A percentile compares a stretch with the other conserved stretches of the same genome.
Conservation (phyloP, 73 alveolate species). For the Paramecium sonneborni region DNA sequence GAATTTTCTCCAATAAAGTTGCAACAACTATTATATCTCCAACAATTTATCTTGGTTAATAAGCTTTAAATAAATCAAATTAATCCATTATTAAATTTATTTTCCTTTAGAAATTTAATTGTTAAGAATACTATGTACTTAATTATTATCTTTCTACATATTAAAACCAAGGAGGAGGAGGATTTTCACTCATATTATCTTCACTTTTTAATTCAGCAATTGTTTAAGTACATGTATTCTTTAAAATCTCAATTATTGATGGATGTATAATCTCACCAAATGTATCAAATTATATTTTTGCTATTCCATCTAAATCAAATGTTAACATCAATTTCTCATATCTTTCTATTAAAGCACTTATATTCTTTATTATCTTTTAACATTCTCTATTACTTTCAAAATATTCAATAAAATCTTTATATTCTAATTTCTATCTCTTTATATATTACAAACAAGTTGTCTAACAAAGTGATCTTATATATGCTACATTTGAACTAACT, state of each 20-base stretch:
- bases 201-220: slow-evolving; percentile 45
- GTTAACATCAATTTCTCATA: slow-evolving; percentile 44
- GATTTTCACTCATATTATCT: slow-evolving; percentile 29
- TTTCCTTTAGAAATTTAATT: slow-evolving; percentile 59
- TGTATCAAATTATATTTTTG: slow-evolving; percentile 34
- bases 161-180: slow-evolving; percentile 56
- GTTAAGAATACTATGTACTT: neutral
- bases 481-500: slow-evolving; percentile 37
- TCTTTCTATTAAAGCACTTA: slow-evolving; percentile 45
- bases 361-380: slow-evolving; percentile 49
- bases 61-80: slow-evolving; percentile 55
- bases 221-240: slow-evolving; percentile 53
- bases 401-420: slow-evolving; percentile 9
- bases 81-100: slow-evolving; percentile 53
- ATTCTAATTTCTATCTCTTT: slow-evolving; percentile 29
- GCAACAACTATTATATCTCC: slow-evolving; percentile 78
- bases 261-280: slow-evolving; percentile 65
- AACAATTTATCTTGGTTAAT: slow-evolving; percentile 43
- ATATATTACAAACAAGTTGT: slow-evolving; percentile 1
- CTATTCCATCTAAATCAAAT: slow-evolving; percentile 61
- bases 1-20: slow-evolving; percentile 84
- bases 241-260: slow-evolving; percentile 44
- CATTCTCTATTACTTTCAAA: slow-evolving; percentile 58
- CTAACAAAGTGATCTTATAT: slow-evolving; percentile 32
- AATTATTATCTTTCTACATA: slow-evolving; percentile 54